Base-by-base conservation (phyloP, 208 protist species). In the Novymonas esmeraldas region DNA sequence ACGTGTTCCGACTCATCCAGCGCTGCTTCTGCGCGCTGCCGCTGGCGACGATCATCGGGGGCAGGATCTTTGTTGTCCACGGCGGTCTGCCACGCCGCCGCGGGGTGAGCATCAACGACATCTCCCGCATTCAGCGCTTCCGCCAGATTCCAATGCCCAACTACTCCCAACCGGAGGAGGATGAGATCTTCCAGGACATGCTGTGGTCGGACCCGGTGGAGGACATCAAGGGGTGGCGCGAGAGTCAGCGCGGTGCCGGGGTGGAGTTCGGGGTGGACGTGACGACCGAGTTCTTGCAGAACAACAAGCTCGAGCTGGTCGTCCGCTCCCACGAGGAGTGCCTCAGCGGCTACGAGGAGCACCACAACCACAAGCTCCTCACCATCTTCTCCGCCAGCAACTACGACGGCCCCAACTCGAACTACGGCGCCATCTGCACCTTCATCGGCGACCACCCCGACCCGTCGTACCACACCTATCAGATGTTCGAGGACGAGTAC, bases 381-480 rank as follows among this genome's bases (percentile, higher is more conserved):
- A 99, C 98, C 26, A 81, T 99, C 51, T 99, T 99, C 81, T 98
- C 93, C n/a, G 98, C 98, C 11, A 98, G 97, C 61, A 99, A 99
- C 78, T 99, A 99, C 81, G 98, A 98, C 70, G 96, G 97, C 11
- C 90, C 94, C 13, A 88, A 92, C 56, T 89, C 81, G 46, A 94
- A 97, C 75, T 84, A 87, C 60, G 92, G 91, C 63, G 74, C 85
- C 45, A 76, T 83, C 56, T 87, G 81, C 61, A 82, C 82, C 55
- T 89, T 96, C 67, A 84, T 93, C 42, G 84, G 81, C 24, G 83
- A 93, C 75, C 82, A 81, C 70, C 55, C 70, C 26, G 81, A 93
- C 44, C 85, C 88, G 18, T 72, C 76, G 16, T 96, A 83, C 67
- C 81, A 93, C 74, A 87, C 82, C 6, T 94, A 89, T 49, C 83